Conservation (phyloP, 1,284 basidiomycete genomes). For the Mycosarcoma mackinlayi region DNA sequence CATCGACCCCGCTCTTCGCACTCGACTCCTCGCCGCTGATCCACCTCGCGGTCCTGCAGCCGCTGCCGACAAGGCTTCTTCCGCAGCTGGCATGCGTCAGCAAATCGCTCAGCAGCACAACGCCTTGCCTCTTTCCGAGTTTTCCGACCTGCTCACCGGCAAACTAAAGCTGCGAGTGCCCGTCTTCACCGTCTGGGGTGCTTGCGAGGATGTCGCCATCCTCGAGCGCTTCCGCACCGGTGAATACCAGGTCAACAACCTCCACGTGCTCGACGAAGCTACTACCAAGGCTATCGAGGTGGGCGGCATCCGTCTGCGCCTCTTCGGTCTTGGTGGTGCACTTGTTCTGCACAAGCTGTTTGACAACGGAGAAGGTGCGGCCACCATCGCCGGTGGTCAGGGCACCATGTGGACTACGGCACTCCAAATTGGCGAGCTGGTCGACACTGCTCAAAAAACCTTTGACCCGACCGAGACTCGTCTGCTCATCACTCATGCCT, state of each 20-base stretch:
- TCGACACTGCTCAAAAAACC: constrained; percentile 91
- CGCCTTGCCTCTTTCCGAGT: constrained; percentile 79
- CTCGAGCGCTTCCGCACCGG: constrained; percentile 90
- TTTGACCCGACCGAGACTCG: constrained; percentile 93
- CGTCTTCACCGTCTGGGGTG: constrained; percentile 96
- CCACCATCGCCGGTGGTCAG: constrained; percentile 95
- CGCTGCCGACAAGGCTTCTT: constrained; percentile 28
- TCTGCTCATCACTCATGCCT: constrained; percentile 89
- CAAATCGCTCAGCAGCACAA: constrained; percentile 68
- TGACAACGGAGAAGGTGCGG: constrained; percentile 91
- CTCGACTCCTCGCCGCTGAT: constrained; percentile 79
- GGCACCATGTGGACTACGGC: constrained; percentile 99
- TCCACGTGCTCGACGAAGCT: constrained; percentile 89
- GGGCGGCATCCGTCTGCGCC: constrained; percentile 89
- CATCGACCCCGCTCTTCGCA: constrained; percentile 82
- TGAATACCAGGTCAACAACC: constrained; percentile 80
- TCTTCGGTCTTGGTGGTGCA: constrained; percentile 94
- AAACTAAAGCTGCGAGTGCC: constrained; percentile 73
- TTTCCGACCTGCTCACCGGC: constrained; percentile 87
- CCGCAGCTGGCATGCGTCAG: constrained; percentile 50
- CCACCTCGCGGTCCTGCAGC: constrained; percentile 58
- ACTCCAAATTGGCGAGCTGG: constrained; percentile 94
- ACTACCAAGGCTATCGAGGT: constrained; percentile 89
- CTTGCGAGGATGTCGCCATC: constrained; percentile 93
- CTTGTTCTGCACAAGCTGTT: constrained; percentile 97